Percentiles rank a stretch among this genome's conserved stretches.
Evolutionary conservation across 148 eudicot species (phyloP).

Genomic region (Salicornia ramosissima): DNA sequence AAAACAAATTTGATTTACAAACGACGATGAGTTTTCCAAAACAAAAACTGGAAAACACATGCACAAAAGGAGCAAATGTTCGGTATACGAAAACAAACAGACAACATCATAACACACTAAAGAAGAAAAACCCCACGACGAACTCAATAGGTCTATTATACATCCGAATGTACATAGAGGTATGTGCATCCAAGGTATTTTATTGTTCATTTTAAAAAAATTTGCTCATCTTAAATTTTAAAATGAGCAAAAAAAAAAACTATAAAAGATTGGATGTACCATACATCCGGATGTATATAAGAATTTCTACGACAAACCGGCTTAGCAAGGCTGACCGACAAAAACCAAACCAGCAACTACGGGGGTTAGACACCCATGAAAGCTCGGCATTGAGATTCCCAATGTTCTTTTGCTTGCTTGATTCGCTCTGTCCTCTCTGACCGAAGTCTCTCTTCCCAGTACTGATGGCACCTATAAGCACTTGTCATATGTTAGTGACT

Average conservation of each 20-base stretch:
- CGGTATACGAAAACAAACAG: background rate
- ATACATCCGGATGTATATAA: too few species aligned
- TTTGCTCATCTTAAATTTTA: too few species aligned
- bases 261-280: too few species aligned
- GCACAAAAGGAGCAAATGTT: background rate
- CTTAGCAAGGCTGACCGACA: background rate
- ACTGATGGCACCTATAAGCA: conserved; percentile 66
- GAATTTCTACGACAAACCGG: background rate
- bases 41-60: background rate
- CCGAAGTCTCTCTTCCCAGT: conserved; percentile 82
- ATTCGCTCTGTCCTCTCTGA: conserved; percentile 67
- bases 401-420: conserved; percentile 73
- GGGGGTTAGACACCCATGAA: conserved; percentile 64
- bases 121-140: too few species aligned
- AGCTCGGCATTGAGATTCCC: conserved; percentile 71
- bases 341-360: background rate
- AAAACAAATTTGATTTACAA: background rate
- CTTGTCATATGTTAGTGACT: background rate
- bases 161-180: too few species aligned
- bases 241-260: too few species aligned
- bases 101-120: background rate
- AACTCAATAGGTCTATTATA: too few species aligned
- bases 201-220: too few species aligned
- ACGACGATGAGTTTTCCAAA: too few species aligned
- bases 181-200: too few species aligned